Base-by-base conservation (phyloP, 2,329 filamentous ascomycete species). In the Delphinella strobiligena region DNA sequence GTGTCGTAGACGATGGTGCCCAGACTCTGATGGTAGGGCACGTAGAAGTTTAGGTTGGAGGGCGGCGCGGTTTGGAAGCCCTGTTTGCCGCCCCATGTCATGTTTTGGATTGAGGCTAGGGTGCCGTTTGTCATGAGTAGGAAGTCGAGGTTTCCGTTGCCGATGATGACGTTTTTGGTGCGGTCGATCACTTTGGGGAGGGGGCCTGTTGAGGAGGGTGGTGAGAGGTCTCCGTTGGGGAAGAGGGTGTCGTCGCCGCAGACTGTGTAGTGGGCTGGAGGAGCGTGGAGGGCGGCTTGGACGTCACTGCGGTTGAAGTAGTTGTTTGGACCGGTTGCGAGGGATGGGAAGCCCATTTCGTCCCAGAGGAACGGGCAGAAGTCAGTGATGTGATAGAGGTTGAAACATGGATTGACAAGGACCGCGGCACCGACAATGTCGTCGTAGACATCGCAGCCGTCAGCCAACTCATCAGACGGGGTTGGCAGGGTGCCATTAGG, bases 231-330 rank as follows among this genome's bases (percentile, higher is more conserved):
- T 4, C 39, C 45, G 12, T 37, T 29, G 10, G 43, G 44, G 37
- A 53, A 49, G 15, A 54, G 42, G 24, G 42, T 47, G 11, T 37
- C 33, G 31, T 50, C 47, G 19, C 52, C 45, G 44, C 55, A 59
- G 36, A 54, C 44, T 3, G 37, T 35, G 45, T 51, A 60, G 34
- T 51, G 47, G 47, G 8, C 39, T 40, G 7, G 45, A 34, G 1
- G 59, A 3, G 55, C 59, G 46, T 62, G 55, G 47, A 62, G 57
- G 11, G 56, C 57, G 10, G 50, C 49, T 40, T 62, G 56, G n/a
- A 61, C 59, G 31, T 59, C 56, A 2, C 50, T 51, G 22, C 55
- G 51, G 46, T 61, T 59, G 50, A 60, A 59, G 45, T 59, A 60
- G 34, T 46, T 37, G 16, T 43, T 41, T n/a, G 45, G 44, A 18